Base-by-base conservation (phyloP, 108 stramenopile species). In the Fragilariopsis cylindrus region DNA sequence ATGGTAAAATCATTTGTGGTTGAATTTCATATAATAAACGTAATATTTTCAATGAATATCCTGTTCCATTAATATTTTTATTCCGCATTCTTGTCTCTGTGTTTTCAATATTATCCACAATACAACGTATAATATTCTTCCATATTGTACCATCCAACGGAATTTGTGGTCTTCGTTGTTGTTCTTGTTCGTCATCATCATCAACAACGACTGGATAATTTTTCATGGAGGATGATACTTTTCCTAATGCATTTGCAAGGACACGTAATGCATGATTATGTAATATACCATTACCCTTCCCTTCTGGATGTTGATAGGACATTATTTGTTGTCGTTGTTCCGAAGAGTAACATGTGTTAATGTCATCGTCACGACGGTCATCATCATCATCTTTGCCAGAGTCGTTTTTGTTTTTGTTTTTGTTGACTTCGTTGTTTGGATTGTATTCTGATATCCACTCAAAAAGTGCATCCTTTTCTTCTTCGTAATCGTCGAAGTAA, bases 31-130 rank as follows among this genome's bases (percentile, higher is more conserved):
- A 18, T 3, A 77, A 54, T 48, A 77, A 21, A 40, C 76, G 63
- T 12, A 77, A 65, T 45, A 69, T 53, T 48, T 46, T 50, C 46
- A 77, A 60, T 41, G 76, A 65, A 47, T 48, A 71, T 45, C 58
- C 70, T 2, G 76, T 72, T 15, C 55, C 60, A 47, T 71, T 58
- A 0, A 48, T 47, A 49, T 60, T 57, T 47, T 65, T 50, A 30
- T 70, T 71, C 30, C 30, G 30, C 2, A 21, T 21, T 1, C 1
- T 21, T 21, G 21, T 30, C 0, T 30, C 30, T 30, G 30, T 30
- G 41, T 21, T 46, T 45, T 77, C 76, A n/a, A 77, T 62, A 30
- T 77, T 77, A 19, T 71, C 43, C 13, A 70, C 11, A 4, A 77
- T n/a, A 11, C 58, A 57, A 1, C 46, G 40, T 8, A 77, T 62